A percentile compares a stretch with the other conserved stretches of the same genome.
Evolutionary conservation across 2,329 filamentous ascomycete genomes (phyloP).

Genomic region (Didymellaceae sp.): DNA sequence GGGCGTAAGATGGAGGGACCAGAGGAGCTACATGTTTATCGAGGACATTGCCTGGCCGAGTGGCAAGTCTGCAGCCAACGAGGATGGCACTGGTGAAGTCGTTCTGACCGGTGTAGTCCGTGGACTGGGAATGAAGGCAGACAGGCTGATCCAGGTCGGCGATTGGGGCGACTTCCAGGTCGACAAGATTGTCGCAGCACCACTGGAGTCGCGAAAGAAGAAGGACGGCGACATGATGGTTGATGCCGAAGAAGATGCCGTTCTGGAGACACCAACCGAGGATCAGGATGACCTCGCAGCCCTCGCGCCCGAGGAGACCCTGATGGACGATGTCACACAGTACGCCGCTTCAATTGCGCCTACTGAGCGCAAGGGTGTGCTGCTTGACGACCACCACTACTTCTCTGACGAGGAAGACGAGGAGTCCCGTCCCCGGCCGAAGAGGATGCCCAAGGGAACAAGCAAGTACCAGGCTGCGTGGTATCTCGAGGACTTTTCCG

Average conservation of each 20-base stretch:
- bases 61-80: conserved; percentile 49
- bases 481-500: conserved; percentile 84
- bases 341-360: conserved; percentile 54
- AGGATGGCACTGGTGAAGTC: conserved; percentile 63
- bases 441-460: conserved; percentile 84
- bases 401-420: conserved; percentile 85
- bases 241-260: conserved; percentile 62
- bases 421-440: conserved; percentile 66
- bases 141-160: conserved; percentile 87
- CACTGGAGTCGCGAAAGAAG: conserved; percentile 64
- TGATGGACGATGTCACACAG: conserved; percentile 73
- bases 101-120: conserved; percentile 84
- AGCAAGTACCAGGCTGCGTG: conserved; percentile 94
- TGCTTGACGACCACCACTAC: conserved; percentile 97
- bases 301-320: conserved; percentile 83
- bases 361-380: conserved; percentile 74
- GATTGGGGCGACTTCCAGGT: conserved; percentile 96
- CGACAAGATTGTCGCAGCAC: conserved; percentile 82
- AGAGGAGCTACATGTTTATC: conserved; percentile 92
- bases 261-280: conserved; percentile 74
- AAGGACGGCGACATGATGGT: conserved; percentile 72
- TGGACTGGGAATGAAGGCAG: conserved; percentile 85
- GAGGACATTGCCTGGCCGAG: conserved; percentile 79
- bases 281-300: conserved; percentile 84
- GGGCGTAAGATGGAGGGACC: conserved; percentile 93